Evolutionary conservation across 2,329 filamentous ascomycete species (phyloP).

Genomic region (Neopestalotiopsis sp.): DNA sequence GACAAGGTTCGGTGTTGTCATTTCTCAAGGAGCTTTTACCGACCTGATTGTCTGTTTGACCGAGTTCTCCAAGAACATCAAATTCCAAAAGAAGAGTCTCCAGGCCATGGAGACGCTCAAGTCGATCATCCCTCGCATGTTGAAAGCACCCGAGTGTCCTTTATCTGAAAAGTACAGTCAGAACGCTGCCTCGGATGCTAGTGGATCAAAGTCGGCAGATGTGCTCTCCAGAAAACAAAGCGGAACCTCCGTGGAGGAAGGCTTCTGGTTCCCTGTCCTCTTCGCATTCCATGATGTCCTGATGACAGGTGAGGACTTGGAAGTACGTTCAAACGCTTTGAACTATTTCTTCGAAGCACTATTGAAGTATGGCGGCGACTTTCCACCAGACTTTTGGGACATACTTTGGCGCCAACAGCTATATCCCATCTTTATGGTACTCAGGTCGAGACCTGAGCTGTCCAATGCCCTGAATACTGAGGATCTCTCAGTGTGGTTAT

Average conservation of each 20-base stretch:
- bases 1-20: conserved; percentile 92
- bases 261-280: conserved; percentile 97
- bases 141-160: conserved; percentile 93
- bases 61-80: conserved; percentile 98
- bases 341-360: conserved; percentile 97
- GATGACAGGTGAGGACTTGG: conserved; percentile 98
- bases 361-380: conserved; percentile 87
- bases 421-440: conserved; percentile 97
- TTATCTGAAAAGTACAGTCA: conserved; percentile 68
- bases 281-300: conserved; percentile 99
- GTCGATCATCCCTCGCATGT: conserved; percentile 91
- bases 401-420: conserved; percentile 96
- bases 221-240: conserved; percentile 61
- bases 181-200: conserved; percentile 38
- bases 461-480: conserved; percentile 94
- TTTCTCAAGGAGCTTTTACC: conserved; percentile 94
- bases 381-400: conserved; percentile 96
- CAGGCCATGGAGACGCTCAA: conserved; percentile 96
- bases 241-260: conserved; percentile 90
- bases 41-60: conserved; percentile 96
- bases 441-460: conserved; percentile 96
- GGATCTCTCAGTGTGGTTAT: conserved; percentile 97
- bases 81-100: conserved; percentile 97
- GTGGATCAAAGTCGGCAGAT: conserved; percentile 46
- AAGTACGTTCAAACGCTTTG: conserved; percentile 87